Evolutionary conservation across 1,284 basidiomycete genomes (phyloP), one percentile per base, ranked within the genome.

Genomic region (Puccinia horiana): DNA sequence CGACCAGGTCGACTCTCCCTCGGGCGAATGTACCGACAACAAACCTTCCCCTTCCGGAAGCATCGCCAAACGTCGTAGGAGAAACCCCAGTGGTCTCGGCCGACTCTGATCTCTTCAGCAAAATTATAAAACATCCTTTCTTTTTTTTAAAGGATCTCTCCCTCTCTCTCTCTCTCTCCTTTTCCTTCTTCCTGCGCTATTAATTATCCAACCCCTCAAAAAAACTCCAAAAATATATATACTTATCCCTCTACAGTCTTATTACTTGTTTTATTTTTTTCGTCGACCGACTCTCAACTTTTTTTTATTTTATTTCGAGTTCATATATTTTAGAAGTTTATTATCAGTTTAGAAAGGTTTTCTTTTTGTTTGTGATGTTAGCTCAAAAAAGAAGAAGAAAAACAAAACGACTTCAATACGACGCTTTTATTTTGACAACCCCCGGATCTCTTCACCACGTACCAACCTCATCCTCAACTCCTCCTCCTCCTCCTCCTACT

Each of bases 11-110:
- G 47, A 72, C 18, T 72, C 69, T 11, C 44, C 42, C 47, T 72
- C 69, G 4, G 29, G 8, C 16, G n/a, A n/a, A n/a, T 69, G 6
- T n/a, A 1, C 35, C 65, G 65, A 69, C n/a, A 26, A 69, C 23
- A 42, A 69, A 69, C 42, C 65, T 8, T 42, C 37, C 65, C 42
- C 65, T 5, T 18, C 37, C n/a, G 65, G 65, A 6, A 72, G 69
- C 23, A 47, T 72, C 42, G 47, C 69, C n/a, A 72, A 72, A 49
- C 40, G 69, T 47, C 40, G 69, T 26, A n/a, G 47, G 2, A 47
- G 69, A 47, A 72, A 72, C 37, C 69, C 69, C 20, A 47, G 6
- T 16, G n/a, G 69, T 49, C 47, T 72, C 42, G 44, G 44, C 16
- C 47, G 69, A 72, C 69, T 72, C 23, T 72, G 23, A 49, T 8